These are phyloP conservation scores for Verticillium longisporum DNA, from an alignment of 2,329 filamentous ascomycete species.

Conservation along the genomic window DNA sequence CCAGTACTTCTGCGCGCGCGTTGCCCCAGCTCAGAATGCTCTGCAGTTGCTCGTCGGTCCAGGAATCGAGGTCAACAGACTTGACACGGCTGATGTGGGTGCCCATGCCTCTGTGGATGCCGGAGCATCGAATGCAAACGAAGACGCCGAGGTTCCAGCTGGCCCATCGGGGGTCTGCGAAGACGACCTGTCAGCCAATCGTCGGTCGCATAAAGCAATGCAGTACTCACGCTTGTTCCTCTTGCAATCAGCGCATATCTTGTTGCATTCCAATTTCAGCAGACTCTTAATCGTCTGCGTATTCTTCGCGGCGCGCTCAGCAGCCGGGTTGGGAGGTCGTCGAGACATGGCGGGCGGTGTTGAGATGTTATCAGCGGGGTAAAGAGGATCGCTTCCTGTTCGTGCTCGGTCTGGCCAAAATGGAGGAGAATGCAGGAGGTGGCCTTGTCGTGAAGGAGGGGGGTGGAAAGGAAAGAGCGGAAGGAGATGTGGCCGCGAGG, in stretches of 20 bases:
- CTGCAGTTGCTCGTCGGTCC: constrained; percentile 96
- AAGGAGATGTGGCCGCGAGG: neutral
- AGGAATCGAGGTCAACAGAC: constrained; percentile 93
- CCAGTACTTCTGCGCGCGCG: constrained; percentile 96
- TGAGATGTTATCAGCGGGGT: neutral
- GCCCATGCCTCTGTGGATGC: constrained; percentile 97
- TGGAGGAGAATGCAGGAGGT: neutral
- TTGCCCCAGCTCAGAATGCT: constrained; percentile 96
- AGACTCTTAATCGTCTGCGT: constrained; percentile 89
- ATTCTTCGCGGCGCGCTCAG: constrained; percentile 88
- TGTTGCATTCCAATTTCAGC: constrained; percentile 91
- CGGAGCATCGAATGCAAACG: constrained; percentile 95
- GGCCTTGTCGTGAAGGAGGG: neutral
- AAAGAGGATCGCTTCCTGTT: neutral
- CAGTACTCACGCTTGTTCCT: constrained; percentile 79
- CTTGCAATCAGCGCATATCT: constrained; percentile 97
- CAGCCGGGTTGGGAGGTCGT: constrained; percentile 67
- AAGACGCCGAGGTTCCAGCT: constrained; percentile 98
- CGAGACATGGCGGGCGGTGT: constrained; percentile 59
- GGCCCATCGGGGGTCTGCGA: constrained; percentile 88
- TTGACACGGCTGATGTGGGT: constrained; percentile 98
- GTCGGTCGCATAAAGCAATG: neutral
- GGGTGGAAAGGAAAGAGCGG: neutral
- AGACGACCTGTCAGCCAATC: constrained; percentile 4
- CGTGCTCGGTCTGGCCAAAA: neutral